Evolutionary conservation across 768 basidiomycete species (phyloP).

Genomic region (Termitomyces titanicus): DNA sequence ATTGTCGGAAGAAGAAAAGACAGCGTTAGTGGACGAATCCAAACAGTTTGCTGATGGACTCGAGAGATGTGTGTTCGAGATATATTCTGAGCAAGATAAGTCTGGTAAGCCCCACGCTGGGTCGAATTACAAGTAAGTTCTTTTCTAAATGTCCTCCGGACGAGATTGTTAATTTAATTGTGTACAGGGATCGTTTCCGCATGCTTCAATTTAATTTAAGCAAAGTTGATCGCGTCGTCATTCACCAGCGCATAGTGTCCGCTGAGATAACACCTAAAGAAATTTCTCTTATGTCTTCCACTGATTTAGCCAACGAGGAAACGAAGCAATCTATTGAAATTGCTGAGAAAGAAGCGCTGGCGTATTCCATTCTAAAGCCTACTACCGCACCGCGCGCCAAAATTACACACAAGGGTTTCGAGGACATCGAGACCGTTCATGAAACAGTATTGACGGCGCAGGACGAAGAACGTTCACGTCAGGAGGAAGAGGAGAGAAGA

Average conservation of each 20-base stretch:
- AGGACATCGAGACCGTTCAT: slow-evolving; percentile 82
- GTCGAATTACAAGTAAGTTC: slow-evolving; percentile 73
- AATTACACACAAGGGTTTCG: slow-evolving; percentile 89
- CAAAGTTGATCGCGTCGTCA: slow-evolving; percentile 72
- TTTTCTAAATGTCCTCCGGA: not conserved
- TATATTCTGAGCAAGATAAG: slow-evolving; percentile 77
- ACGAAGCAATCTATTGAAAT: slow-evolving; percentile 77
- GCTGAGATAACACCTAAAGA: slow-evolving; percentile 63
- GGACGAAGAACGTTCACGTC: slow-evolving; percentile 56
- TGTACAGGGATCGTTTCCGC: slow-evolving; percentile 78
- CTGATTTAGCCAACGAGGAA: slow-evolving; percentile 87
- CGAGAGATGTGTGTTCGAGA: slow-evolving; percentile 73
- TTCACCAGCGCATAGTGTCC: slow-evolving; percentile 77
- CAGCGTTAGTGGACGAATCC: slow-evolving; percentile 50
- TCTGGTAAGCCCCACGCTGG: slow-evolving; percentile 57
- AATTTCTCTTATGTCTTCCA: slow-evolving; percentile 82
- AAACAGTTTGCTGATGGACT: slow-evolving; percentile 66
- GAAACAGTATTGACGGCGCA: slow-evolving; percentile 36
- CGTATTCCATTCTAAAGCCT: slow-evolving; percentile 81
- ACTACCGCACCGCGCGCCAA: slow-evolving; percentile 66
- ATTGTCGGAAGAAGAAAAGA: slow-evolving; percentile 57
- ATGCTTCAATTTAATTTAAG: slow-evolving; percentile 87
- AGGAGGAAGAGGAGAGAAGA: slow-evolving; percentile 65
- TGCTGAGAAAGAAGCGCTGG: slow-evolving; percentile 78
- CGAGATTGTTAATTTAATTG: not conserved